Conservation (phyloP, 257 asterid species). For the Solanum sejunctum region DNA sequence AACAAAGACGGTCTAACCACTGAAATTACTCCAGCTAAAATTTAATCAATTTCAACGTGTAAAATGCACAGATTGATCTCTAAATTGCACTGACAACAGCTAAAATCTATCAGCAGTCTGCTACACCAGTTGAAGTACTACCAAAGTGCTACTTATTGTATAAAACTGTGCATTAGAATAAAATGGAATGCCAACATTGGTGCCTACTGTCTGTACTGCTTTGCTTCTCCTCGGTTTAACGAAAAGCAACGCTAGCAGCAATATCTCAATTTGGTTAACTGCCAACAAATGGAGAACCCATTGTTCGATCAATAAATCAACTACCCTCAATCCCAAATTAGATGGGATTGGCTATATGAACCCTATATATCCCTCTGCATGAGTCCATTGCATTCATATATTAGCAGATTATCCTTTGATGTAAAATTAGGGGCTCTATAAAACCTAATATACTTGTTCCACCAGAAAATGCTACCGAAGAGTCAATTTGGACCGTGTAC, state of each 20-base stretch:
- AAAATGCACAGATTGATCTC: not conserved
- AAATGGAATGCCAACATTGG: not conserved
- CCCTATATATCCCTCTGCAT: not conserved
- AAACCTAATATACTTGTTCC: not conserved
- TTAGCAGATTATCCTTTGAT: not conserved
- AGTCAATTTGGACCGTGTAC: not conserved
- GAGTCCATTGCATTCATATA: not conserved
- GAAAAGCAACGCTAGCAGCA: not conserved
- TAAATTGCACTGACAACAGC: not conserved
- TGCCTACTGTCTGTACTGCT: not conserved
- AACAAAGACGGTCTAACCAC: too few species aligned
- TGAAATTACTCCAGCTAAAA: too few species aligned
- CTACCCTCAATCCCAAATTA: not conserved
- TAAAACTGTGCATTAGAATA: not conserved
- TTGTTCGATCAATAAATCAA: not conserved
- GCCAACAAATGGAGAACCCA: not conserved
- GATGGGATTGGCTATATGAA: not conserved
- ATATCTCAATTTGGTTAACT: not conserved
- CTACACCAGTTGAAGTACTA: not conserved
- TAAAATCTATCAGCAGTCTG: not conserved
- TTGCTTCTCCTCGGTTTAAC: not conserved
- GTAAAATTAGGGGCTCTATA: not conserved
- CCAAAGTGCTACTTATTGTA: not conserved
- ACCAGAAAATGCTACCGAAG: not conserved
- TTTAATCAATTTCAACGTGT: not conserved